Evolutionary conservation across 371 early-diverging fungal species (phyloP).

Genomic region (Choanephora cucurbitarum): DNA sequence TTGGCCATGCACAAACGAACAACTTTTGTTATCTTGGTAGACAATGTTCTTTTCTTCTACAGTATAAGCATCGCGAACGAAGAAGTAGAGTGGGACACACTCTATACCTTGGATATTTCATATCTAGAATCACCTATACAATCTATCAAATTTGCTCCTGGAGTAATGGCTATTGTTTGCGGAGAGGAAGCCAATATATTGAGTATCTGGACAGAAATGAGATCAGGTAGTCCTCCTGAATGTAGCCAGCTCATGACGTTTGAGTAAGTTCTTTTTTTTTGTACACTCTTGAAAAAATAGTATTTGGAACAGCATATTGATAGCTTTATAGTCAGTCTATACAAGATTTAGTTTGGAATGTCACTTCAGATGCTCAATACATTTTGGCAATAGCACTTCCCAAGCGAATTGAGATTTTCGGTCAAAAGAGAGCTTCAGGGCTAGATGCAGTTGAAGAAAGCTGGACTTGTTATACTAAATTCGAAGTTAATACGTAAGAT

Average conservation of each 20-base stretch:
- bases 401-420: slow-evolving; percentile 50
- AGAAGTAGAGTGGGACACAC: slow-evolving; percentile 23
- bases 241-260: slow-evolving; percentile 27
- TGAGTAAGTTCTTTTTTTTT: slow-evolving; percentile 18
- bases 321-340: slow-evolving; percentile 34
- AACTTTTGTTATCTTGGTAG: slow-evolving; percentile 16
- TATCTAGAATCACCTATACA: background rate
- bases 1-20: slow-evolving; percentile 6
- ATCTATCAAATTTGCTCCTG: slow-evolving; percentile 17
- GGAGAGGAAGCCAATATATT: slow-evolving; percentile 18
- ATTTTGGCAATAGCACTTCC: slow-evolving; percentile 65
- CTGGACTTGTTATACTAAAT: slow-evolving; percentile 53
- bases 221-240: slow-evolving; percentile 27
- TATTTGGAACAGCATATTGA: background rate
- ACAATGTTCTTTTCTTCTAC: slow-evolving; percentile 15
- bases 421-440: slow-evolving; percentile 45
- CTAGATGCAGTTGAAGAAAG: slow-evolving; percentile 14
- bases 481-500: slow-evolving; percentile 46
- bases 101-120: slow-evolving; percentile 27
- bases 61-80: slow-evolving; percentile 4
- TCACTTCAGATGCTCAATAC: slow-evolving; percentile 73
- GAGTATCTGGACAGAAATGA: slow-evolving; percentile 43
- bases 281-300: background rate
- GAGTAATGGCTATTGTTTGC: slow-evolving; percentile 20
- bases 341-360: slow-evolving; percentile 67